Conservation (phyloP, 2,329 filamentous ascomycete species). For the Fusarium sp. region DNA sequence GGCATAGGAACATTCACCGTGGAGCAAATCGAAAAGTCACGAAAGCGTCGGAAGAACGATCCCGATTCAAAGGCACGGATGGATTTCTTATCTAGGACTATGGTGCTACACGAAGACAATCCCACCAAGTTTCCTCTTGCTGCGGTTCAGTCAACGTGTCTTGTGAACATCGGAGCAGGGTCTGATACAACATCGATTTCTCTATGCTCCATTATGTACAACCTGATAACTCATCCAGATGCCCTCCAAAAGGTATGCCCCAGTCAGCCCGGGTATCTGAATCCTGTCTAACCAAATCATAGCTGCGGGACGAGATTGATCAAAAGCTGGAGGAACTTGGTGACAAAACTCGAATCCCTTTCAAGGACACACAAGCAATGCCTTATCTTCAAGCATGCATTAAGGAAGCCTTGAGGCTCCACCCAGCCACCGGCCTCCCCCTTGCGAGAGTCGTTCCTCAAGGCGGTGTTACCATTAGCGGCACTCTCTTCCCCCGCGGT, state of each 20-base stretch:
- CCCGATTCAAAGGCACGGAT: background rate
- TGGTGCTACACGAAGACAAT: background rate
- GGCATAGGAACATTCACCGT: background rate
- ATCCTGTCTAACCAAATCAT: background rate
- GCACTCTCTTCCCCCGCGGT: conserved; percentile 41
- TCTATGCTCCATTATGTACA: conserved; percentile 49
- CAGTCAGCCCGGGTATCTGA: background rate
- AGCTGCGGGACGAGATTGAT: conserved; percentile 9
- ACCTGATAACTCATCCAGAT: conserved; percentile 47
- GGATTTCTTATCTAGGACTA: conserved; percentile 2
- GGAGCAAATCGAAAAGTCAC: background rate
- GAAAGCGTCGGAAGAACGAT: background rate
- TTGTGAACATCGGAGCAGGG: conserved; percentile 46
- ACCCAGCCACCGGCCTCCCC: conserved; percentile 60
- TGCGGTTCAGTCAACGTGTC: background rate
- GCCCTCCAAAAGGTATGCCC: background rate
- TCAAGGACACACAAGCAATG: conserved; percentile 56
- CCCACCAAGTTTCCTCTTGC: background rate
- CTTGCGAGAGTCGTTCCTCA: conserved; percentile 60
- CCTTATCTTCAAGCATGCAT: conserved; percentile 65
- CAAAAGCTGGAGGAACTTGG: background rate
- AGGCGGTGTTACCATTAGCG: conserved; percentile 55
- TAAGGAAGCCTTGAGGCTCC: conserved; percentile 62
- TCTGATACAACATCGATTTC: conserved; percentile 50
- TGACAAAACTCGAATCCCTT: conserved; percentile 20